These are phyloP conservation scores for Trifolium fragiferum DNA, from an alignment of 306 rosid species.

Conservation along the genomic window DNA sequence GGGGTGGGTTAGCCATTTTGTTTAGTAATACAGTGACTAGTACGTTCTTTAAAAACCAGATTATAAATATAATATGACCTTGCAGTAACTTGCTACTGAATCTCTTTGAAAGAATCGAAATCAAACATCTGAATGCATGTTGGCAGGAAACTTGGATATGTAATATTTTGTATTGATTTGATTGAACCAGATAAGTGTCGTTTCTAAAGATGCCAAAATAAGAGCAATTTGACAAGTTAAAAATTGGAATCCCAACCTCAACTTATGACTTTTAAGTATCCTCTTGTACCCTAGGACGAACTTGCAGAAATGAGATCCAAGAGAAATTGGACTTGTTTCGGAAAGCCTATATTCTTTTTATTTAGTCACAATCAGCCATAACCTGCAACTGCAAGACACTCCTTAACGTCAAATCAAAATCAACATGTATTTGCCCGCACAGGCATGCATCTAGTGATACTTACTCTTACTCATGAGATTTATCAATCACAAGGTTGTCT, in stretches of 20 bases:
- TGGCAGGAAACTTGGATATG: neutral
- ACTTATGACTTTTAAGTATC: conserved; percentile 10
- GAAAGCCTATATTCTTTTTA: conserved; percentile 31
- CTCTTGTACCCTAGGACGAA: conserved; percentile 34
- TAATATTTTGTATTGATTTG: conserved; percentile 12
- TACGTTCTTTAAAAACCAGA: too few relatives aligned
- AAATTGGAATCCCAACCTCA: conserved; percentile 39
- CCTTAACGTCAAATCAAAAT: neutral
- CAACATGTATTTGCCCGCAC: neutral
- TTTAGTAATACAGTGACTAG: neutral
- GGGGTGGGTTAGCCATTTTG: neutral
- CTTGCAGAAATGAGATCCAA: conserved; percentile 46
- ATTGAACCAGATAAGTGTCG: conserved; percentile 32
- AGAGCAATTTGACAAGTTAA: conserved; percentile 37
- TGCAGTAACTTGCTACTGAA: neutral
- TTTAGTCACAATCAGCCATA: conserved; percentile 34
- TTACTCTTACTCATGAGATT: conserved; percentile 45
- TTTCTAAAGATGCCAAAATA: conserved; percentile 45
- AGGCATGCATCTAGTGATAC: conserved; percentile 4
- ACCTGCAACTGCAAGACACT: conserved; percentile 55
- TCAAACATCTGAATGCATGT: neutral
- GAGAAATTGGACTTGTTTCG: conserved; percentile 40
- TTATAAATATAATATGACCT: too few relatives aligned
- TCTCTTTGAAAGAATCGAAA: neutral
- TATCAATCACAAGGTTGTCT: conserved; percentile 43